Evolutionary conservation across 2,329 filamentous ascomycete species (phyloP).

Genomic region (Scedosporium aurantiacum): DNA sequence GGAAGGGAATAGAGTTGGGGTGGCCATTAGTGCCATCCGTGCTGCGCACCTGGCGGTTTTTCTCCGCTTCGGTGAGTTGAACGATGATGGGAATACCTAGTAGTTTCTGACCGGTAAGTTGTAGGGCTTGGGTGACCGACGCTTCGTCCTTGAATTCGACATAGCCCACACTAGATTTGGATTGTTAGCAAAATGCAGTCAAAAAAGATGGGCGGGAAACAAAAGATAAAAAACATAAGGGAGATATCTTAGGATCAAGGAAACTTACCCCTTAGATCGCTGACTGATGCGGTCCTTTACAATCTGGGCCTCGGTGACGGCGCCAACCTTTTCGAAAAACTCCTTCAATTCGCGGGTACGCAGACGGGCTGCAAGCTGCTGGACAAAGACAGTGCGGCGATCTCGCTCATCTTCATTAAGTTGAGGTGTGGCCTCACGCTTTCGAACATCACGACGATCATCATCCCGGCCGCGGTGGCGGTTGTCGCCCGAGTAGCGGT

Average conservation of each 20-base stretch:
- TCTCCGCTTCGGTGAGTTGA: conserved; percentile 96
- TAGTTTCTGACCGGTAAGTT: conserved; percentile 97
- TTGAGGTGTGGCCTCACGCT: conserved; percentile 48
- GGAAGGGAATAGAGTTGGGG: conserved; percentile 83
- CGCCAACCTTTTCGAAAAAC: conserved; percentile 92
- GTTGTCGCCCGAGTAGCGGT: conserved; percentile 30
- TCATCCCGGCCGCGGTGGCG: conserved; percentile 32
- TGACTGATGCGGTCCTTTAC: conserved; percentile 96
- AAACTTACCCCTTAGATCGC: conserved; percentile 84
- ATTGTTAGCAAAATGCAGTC: conserved; percentile 23
- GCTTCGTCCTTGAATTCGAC: conserved; percentile 98
- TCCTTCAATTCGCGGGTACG: conserved; percentile 84
- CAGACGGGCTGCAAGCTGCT: conserved; percentile 90
- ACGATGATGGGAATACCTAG: conserved; percentile 98
- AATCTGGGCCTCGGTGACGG: conserved; percentile 95
- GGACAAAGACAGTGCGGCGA: conserved; percentile 92
- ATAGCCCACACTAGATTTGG: conserved; percentile 70
- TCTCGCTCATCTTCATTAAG: conserved; percentile 93
- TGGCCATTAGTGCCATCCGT: conserved; percentile 58
- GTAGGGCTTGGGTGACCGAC: conserved; percentile 82
- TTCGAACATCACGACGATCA: conserved; percentile 38
- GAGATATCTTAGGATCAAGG: no score
- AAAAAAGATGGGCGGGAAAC: conserved; percentile 1
- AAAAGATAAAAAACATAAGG: neutral
- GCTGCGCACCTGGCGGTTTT: conserved; percentile 91